A percentile compares a stretch with the other conserved stretches of the same genome.
Conservation (phyloP, 2,329 filamentous ascomycete species). For the Graphiopsis chlorocephala region DNA sequence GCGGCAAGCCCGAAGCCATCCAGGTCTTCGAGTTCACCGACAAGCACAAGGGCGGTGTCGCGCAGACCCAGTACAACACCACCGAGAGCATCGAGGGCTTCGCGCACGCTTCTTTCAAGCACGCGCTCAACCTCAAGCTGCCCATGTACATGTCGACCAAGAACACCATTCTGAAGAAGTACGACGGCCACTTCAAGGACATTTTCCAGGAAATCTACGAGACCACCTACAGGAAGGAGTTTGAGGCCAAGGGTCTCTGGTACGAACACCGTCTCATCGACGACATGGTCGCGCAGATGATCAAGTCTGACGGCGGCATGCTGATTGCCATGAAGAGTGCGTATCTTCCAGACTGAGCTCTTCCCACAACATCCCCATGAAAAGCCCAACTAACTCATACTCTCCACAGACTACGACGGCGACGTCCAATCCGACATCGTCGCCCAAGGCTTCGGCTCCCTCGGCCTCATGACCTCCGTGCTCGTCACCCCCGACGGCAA, state of each 20-base stretch:
- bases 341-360: constrained; percentile 35
- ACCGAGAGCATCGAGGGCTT: constrained; percentile 93
- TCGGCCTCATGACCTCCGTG: constrained; percentile 97
- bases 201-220: constrained; percentile 99
- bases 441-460: constrained; percentile 94
- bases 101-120: constrained; percentile 94
- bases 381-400: background rate
- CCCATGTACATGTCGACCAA: constrained; percentile 99
- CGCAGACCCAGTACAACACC: constrained; percentile 98
- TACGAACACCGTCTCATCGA: constrained; percentile 99
- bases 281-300: constrained; percentile 99
- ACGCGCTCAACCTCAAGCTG: constrained; percentile 79
- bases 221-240: constrained; percentile 77
- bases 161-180: constrained; percentile 99
- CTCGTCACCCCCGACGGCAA: constrained; percentile 95
- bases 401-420: constrained; percentile 82
- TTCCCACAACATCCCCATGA: background rate
- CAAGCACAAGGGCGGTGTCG: constrained; percentile 69
- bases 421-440: constrained; percentile 99
- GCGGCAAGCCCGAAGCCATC: constrained; percentile 77
- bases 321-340: constrained; percentile 97
- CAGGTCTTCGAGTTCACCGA: constrained; percentile 88
- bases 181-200: constrained; percentile 98
- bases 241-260: constrained; percentile 92
- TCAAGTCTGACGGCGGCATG: constrained; percentile 96